Evolutionary conservation across 352 stramenopile species (phyloP), one percentile per base, ranked within the genome.

Genomic region (Albugo laibachii): DNA sequence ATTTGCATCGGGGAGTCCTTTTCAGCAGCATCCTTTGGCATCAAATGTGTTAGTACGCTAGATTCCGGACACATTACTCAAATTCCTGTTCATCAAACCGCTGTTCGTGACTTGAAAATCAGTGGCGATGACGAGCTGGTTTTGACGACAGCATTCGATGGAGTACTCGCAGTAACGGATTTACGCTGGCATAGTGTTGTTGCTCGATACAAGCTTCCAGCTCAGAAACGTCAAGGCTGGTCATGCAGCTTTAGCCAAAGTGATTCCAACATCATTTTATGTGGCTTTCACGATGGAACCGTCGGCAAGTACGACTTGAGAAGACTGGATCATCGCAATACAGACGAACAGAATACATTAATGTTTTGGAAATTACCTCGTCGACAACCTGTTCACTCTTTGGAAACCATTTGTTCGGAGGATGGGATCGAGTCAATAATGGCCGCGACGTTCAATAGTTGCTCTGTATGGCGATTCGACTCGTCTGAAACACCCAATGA

Each of bases 91-190:
- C 73, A 85, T 50, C 61, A 51, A 13, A 67, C 64, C 12, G 53
- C 67, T 1, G 54, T 85, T 14, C 73, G 73, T 2, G 73, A 85
- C 52, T 47, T 85, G 13, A 55, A 48, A 15, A 69, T 85, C 36
- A 66, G 55, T 41, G 19, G 24, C 10, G 53, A 50, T 2, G 58
- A 61, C 18, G 48, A 60, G 12, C 45, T 66, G 45, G 64, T 62
- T 16, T 38, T 82, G 0, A 74, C 67, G 3, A 60, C 77, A 14
- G 66, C 67, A 8, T 83, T 82, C 38, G 69, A 85, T 53, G 63
- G 59, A 2, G 77, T 76, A 41, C 54, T 80, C 14, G 60, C 54
- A 8, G 50, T 86, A 37, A 70, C 68, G 1, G 65, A 55, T 55
- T 53, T 78, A 13, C 41, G 50, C 14, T 58, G 69, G 14, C 43